phyloP scores from a whole-genome alignment of 2,329 filamentous ascomycete genomes.

The Plectosphaerella cucumerina region DNA sequence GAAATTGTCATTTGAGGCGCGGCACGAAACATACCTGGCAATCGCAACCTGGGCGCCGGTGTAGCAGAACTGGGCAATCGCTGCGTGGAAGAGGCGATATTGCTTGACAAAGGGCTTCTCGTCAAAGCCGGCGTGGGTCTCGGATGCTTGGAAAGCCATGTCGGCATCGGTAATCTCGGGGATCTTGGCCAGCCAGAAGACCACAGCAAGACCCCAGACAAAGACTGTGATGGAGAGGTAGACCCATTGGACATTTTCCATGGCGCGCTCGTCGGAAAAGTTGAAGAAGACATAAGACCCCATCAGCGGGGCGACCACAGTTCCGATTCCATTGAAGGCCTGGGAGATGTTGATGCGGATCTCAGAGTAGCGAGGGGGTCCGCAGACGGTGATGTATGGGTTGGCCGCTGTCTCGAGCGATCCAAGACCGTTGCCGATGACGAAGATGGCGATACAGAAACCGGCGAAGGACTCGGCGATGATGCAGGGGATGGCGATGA shows the following conservation, averaged over 20 bases:
- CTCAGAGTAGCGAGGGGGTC: slow-evolving; percentile 66
- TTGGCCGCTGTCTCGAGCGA: slow-evolving; percentile 76
- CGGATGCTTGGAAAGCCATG: slow-evolving; percentile 57
- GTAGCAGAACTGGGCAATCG: slow-evolving; percentile 74
- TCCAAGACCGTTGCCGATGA: slow-evolving; percentile 68
- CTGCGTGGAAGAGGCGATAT: slow-evolving; percentile 71
- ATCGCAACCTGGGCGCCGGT: slow-evolving; percentile 66
- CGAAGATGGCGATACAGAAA: slow-evolving; percentile 68
- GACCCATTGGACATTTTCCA: slow-evolving; percentile 70
- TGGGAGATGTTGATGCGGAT: slow-evolving; percentile 73
- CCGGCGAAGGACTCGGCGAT: slow-evolving; percentile 64
- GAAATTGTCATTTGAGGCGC: slow-evolving; percentile 16
- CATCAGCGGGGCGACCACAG: slow-evolving; percentile 67
- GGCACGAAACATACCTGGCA: slow-evolving; percentile 23
- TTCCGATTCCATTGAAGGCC: slow-evolving; percentile 72
- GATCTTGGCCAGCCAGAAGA: slow-evolving; percentile 63
- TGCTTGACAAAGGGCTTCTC: slow-evolving; percentile 64
- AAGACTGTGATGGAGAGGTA: slow-evolving; percentile 70
- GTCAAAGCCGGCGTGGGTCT: slow-evolving; percentile 47
- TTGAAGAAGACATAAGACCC: slow-evolving; percentile 72
- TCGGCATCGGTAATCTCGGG: slow-evolving; percentile 71
- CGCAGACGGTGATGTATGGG: slow-evolving; percentile 62
- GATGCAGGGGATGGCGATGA: slow-evolving; percentile 51
- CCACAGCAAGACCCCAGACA: slow-evolving; percentile 58
- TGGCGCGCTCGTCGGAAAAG: slow-evolving; percentile 48